Evolutionary conservation across 225 moss, liverwort and hornwort genomes (phyloP).

Genomic region (Thuidium tamariscinum): DNA sequence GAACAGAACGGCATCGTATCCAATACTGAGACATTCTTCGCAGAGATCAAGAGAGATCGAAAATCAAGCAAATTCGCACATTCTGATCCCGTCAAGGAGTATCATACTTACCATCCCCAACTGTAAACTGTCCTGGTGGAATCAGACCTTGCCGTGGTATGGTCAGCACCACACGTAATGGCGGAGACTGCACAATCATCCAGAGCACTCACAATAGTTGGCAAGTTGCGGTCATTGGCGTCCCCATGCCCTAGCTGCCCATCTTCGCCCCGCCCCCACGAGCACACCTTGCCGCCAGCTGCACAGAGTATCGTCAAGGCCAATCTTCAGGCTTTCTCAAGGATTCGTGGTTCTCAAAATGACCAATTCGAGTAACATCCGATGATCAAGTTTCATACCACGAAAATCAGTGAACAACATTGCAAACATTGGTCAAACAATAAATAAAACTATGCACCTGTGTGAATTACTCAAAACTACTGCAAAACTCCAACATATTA

Average conservation of each 20-base stretch:
- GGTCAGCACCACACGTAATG: conserved; percentile 84
- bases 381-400: background rate
- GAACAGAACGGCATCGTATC: background rate
- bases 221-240: conserved; percentile 65
- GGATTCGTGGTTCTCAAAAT: background rate
- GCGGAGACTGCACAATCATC: conserved; percentile 41
- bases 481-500: background rate
- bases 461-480: background rate
- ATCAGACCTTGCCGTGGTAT: conserved; percentile 74
- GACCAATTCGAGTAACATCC: background rate
- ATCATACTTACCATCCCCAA: conserved; percentile 77
- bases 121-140: conserved; percentile 61
- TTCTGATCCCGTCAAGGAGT: background rate
- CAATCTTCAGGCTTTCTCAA: background rate
- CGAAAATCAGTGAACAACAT: background rate
- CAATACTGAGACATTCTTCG: background rate
- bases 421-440: background rate
- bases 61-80: conserved; percentile 11
- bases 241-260: conserved; percentile 95
- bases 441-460: background rate
- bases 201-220: conserved; percentile 58
- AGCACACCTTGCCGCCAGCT: conserved; percentile 70
- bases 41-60: background rate
- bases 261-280: conserved; percentile 96
- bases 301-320: background rate